Percentiles rank a stretch among this genome's conserved stretches.
Evolutionary conservation across 2,329 filamentous ascomycete genomes (phyloP).

Genomic region (Xylaria multiplex): DNA sequence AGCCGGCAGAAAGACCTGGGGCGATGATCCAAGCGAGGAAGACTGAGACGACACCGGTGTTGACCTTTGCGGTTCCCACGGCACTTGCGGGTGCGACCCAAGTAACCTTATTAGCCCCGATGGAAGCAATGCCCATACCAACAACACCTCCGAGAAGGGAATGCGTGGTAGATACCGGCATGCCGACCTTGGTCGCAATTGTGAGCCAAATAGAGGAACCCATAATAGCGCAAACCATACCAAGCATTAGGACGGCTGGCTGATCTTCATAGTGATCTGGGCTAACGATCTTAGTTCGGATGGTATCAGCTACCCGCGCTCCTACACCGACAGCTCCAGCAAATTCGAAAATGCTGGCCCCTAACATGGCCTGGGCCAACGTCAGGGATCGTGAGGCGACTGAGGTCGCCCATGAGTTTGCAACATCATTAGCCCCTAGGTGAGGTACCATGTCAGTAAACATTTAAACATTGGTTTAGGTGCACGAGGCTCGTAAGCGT

Average conservation of each 20-base stretch:
- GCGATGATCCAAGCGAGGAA: slow-evolving; percentile 71
- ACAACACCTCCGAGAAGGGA: slow-evolving; percentile 69
- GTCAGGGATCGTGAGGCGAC: slow-evolving; percentile 75
- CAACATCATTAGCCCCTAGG: slow-evolving; percentile 70
- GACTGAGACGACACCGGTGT: slow-evolving; percentile 65
- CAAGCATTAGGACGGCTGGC: slow-evolving; percentile 66
- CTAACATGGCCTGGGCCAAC: slow-evolving; percentile 68
- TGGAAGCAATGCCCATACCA: slow-evolving; percentile 66
- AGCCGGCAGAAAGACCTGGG: slow-evolving; percentile 63
- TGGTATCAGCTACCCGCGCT: slow-evolving; percentile 68
- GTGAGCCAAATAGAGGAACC: slow-evolving; percentile 67
- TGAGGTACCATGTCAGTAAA: neutral
- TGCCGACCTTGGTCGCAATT: slow-evolving; percentile 62
- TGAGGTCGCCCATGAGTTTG: slow-evolving; percentile 79
- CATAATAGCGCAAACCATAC: slow-evolving; percentile 65
- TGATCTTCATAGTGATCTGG: slow-evolving; percentile 55
- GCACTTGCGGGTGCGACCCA: slow-evolving; percentile 60
- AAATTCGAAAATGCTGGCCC: slow-evolving; percentile 70
- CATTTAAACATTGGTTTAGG: neutral
- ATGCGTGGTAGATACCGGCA: slow-evolving; percentile 71
- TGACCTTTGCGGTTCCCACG: slow-evolving; percentile 50
- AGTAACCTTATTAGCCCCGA: slow-evolving; percentile 62
- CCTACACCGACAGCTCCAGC: slow-evolving; percentile 69
- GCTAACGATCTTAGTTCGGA: slow-evolving; percentile 68
- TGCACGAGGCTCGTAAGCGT: neutral